Conservation (phyloP, 345 rosid species). For the Lenwebbia sp. region DNA sequence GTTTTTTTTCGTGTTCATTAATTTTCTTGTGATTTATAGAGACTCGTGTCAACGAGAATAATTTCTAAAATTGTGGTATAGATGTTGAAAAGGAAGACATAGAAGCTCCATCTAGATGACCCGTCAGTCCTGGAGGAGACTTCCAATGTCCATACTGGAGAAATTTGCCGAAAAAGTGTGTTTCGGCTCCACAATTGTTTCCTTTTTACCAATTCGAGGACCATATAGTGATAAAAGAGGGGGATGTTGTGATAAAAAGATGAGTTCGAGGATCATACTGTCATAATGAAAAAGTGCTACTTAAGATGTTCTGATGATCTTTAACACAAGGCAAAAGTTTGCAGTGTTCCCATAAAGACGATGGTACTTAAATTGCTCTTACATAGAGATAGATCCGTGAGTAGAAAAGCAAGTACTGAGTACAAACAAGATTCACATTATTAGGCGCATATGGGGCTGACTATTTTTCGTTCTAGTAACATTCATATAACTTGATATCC, state of each 20-base stretch:
- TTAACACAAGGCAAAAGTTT: background rate
- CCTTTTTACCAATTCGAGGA: background rate
- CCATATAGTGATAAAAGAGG: background rate
- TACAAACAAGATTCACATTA: too few relatives aligned
- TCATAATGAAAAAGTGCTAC: background rate
- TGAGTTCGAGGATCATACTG: background rate
- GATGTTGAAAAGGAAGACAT: background rate
- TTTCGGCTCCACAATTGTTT: background rate
- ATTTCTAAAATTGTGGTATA: too few relatives aligned
- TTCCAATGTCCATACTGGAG: background rate
- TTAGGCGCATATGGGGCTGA: conserved; percentile 7
- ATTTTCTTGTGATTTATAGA: too few relatives aligned
- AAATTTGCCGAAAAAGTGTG: background rate
- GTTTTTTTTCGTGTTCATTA: too few relatives aligned
- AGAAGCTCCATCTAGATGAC: background rate
- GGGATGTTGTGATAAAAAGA: background rate
- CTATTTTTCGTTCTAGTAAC: conserved; percentile 8
- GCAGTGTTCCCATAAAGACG: background rate
- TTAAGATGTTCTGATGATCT: background rate
- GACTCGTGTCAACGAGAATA: too few relatives aligned
- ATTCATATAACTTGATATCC: conserved; percentile 33
- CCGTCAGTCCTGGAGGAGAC: background rate
- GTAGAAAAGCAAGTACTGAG: too few relatives aligned
- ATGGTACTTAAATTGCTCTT: background rate
- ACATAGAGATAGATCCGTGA: too few relatives aligned